Evolutionary conservation across 2,329 filamentous ascomycete species (phyloP), one percentile per base, ranked within the genome.

Genomic region (Beauveria scarabaeidicola): DNA sequence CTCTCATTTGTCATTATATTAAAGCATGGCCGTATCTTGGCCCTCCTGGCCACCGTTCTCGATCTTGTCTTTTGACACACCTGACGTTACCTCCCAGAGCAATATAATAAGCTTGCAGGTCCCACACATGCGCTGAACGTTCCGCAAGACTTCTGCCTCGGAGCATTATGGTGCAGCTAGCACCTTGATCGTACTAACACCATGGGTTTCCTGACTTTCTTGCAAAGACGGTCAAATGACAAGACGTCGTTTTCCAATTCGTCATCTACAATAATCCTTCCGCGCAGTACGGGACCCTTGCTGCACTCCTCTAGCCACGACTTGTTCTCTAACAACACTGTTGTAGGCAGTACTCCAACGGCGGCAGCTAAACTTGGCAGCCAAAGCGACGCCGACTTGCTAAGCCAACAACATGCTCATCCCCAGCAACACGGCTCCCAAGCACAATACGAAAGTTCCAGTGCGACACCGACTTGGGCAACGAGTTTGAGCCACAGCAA

Each of bases 181-280:
- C 55, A 58, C 21, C 15, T 11, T 8, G 19, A 29, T 47, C 11
- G 29, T 21, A 38, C 32, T n/a, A 23, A 25, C 52, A 51, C 8
- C 27, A 60, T 60, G 58, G 58, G 58, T 8, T 52, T 60, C 27
- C 46, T 60, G 19, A 25, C 58, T 17, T 60, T 60, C 36, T 25
- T 60, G 9, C 38, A 54, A 27, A 40, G 58, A 15, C 53, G 52
- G 25, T 19, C 41, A 25, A 38, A 38, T 38, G 52, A 56, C 46
- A 60, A 27, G 40, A 19, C 58, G 43, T 36, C 41, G 4, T 19
- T 47, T 2, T 43, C 32, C 9, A 36, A 11, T 15, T 38, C 48
- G 40, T 21, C 38, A 8, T 52, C 56, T 44, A 41, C 47, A 19
- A 7, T 40, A 25, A 32, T 17, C 25, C 23, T 44, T 25, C 56